A percentile compares a stretch with the other conserved stretches of the same genome.
Evolutionary conservation across 2,329 filamentous ascomycete species (phyloP).

Genomic region (Aphanocladium album): DNA sequence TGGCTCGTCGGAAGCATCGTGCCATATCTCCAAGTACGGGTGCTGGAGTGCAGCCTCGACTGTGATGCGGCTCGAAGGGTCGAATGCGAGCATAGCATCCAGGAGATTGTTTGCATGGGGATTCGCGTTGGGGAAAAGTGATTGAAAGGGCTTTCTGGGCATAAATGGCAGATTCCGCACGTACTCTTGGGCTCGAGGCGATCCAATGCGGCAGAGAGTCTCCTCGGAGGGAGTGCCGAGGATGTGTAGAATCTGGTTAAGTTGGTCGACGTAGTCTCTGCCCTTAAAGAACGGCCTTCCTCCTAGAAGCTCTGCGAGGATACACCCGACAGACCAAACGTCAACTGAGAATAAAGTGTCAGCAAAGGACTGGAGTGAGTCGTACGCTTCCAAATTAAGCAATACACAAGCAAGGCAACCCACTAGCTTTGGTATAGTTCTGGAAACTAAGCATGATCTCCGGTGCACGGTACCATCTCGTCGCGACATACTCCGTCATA

Average conservation of each 20-base stretch:
- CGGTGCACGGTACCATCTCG: slow-evolving; percentile 88
- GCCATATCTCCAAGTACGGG: slow-evolving; percentile 95
- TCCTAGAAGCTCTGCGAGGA: slow-evolving; percentile 90
- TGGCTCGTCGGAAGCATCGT: slow-evolving; percentile 96
- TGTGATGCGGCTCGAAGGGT: slow-evolving; percentile 84
- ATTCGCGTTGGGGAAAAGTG: slow-evolving; percentile 89
- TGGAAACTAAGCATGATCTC: slow-evolving; percentile 99
- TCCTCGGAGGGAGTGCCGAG: slow-evolving; percentile 95
- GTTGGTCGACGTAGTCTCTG: slow-evolving; percentile 96
- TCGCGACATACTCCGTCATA: slow-evolving; percentile 99
- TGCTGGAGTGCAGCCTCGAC: slow-evolving; percentile 95
- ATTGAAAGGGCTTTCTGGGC: slow-evolving; percentile 85
- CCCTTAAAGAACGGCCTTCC: slow-evolving; percentile 99
- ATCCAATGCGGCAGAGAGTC: slow-evolving; percentile 87
- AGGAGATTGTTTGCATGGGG: slow-evolving; percentile 91
- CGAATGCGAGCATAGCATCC: slow-evolving; percentile 95
- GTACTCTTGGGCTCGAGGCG: slow-evolving; percentile 93
- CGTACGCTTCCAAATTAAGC: not conserved
- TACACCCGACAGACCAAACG: slow-evolving; percentile 98
- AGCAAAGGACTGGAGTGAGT: not conserved
- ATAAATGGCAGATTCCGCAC: slow-evolving; percentile 93
- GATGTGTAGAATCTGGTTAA: slow-evolving; percentile 98
- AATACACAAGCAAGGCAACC: slow-evolving; percentile 35
- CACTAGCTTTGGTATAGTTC: slow-evolving; percentile 99
- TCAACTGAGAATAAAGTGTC: slow-evolving; percentile 62